phyloP scores from a whole-genome alignment of 352 stramenopile genomes.

The Phytophthora agathidicida region DNA sequence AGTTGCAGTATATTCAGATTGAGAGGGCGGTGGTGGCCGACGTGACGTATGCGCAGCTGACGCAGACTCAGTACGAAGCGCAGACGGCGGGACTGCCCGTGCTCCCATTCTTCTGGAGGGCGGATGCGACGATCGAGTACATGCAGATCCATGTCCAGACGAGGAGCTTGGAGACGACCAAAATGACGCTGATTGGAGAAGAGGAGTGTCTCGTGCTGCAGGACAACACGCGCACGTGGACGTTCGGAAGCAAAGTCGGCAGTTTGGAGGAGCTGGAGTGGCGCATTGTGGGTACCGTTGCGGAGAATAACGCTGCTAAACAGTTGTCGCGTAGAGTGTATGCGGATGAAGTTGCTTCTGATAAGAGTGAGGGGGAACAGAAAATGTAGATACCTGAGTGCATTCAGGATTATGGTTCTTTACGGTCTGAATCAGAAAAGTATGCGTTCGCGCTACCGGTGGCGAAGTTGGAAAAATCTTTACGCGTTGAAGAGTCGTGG shows the following conservation, averaged over 20 bases:
- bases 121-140: constrained; percentile 44
- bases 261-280: constrained; percentile 42
- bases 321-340: constrained; percentile 34
- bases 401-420: too few species aligned
- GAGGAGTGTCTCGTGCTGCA: constrained; percentile 46
- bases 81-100: constrained; percentile 19
- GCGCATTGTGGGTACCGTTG: constrained; percentile 37
- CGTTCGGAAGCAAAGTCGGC: constrained; percentile 41
- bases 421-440: too few species aligned
- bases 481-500: too few species aligned
- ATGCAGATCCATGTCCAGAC: constrained; percentile 42
- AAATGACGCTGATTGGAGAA: constrained; percentile 47
- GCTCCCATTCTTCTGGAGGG: constrained; percentile 25
- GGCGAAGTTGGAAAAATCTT: too few species aligned
- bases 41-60: constrained; percentile 43
- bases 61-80: constrained; percentile 31
- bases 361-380: too few species aligned
- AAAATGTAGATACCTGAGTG: too few species aligned
- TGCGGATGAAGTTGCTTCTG: neutral
- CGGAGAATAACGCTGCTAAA: constrained; percentile 34
- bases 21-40: constrained; percentile 32
- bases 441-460: too few species aligned
- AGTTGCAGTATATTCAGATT: constrained; percentile 43
- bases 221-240: constrained; percentile 42
- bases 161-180: constrained; percentile 41